Evolutionary conservation across 2,329 filamentous ascomycete genomes (phyloP).

Genomic region (Diaporthe vaccinii): DNA sequence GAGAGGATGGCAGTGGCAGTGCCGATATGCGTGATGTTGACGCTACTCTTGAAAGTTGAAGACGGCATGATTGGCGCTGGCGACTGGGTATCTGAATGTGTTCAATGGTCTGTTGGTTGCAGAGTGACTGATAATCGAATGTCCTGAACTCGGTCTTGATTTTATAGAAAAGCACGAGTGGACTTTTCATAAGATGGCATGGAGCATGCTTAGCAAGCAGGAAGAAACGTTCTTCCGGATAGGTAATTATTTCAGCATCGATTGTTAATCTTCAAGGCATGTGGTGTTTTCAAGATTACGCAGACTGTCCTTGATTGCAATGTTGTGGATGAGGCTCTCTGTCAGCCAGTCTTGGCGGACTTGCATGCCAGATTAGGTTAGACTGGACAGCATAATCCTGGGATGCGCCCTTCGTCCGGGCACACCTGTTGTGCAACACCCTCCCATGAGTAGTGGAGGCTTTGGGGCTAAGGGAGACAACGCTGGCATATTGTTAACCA

Average conservation of each 20-base stretch:
- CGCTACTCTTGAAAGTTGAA: neutral
- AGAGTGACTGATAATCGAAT: neutral
- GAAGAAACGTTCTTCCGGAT: neutral
- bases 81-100: neutral
- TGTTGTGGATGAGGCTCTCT: neutral
- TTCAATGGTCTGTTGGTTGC: neutral
- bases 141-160: neutral
- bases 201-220: neutral
- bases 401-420: neutral
- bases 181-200: no score
- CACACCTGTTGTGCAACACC: neutral
- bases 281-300: neutral
- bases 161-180: neutral
- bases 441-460: neutral
- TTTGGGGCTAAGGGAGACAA: neutral
- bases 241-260: neutral
- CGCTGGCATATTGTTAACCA: neutral
- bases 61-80: neutral
- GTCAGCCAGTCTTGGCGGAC: neutral
- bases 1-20: constrained; percentile 13
- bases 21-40: constrained; percentile 4
- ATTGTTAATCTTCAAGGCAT: neutral
- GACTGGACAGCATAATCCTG: neutral
- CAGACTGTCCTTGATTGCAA: no score
- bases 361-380: constrained; percentile 15